These are phyloP conservation scores for Leucogyrophana mollusca DNA, from an alignment of 768 basidiomycete genomes.

Conservation along the genomic window DNA sequence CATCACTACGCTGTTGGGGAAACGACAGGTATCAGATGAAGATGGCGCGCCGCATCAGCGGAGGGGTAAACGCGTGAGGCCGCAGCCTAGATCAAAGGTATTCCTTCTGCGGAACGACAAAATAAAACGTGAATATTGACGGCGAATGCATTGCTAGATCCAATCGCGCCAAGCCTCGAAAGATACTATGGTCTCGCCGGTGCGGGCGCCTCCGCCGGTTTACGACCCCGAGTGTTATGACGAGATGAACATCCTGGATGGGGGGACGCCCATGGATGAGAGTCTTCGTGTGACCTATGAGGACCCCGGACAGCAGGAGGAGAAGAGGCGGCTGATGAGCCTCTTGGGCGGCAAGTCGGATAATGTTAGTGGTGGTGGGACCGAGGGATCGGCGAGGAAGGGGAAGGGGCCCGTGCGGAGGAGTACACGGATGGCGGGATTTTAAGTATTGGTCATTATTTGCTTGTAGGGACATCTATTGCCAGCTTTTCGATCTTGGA, in stretches of 20 bases:
- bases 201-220: constrained; percentile 2
- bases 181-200: constrained; percentile 18
- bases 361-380: constrained; percentile 10
- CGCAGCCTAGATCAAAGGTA: constrained; percentile 37
- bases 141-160: constrained; percentile 23
- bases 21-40: constrained; percentile 50
- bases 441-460: constrained; percentile 9
- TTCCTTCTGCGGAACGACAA: too few relatives aligned
- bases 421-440: constrained; percentile 25
- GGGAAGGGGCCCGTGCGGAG: constrained; percentile 11
- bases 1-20: constrained; percentile 67
- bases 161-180: constrained; percentile 39
- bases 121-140: too few relatives aligned
- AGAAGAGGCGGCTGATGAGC: constrained; percentile 55
- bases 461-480: background rate
- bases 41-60: constrained; percentile 24
- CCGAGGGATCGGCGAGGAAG: constrained; percentile 3
- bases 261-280: constrained; percentile 34
- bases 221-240: constrained; percentile 23
- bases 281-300: constrained; percentile 64
- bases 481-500: too few relatives aligned
- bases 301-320: constrained; percentile 62
- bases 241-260: constrained; percentile 28
- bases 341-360: constrained; percentile 39
- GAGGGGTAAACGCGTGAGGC: constrained; percentile 37